Evolutionary conservation across 2,329 filamentous ascomycete genomes (phyloP).

Genomic region (Colletotrichum sp.): DNA sequence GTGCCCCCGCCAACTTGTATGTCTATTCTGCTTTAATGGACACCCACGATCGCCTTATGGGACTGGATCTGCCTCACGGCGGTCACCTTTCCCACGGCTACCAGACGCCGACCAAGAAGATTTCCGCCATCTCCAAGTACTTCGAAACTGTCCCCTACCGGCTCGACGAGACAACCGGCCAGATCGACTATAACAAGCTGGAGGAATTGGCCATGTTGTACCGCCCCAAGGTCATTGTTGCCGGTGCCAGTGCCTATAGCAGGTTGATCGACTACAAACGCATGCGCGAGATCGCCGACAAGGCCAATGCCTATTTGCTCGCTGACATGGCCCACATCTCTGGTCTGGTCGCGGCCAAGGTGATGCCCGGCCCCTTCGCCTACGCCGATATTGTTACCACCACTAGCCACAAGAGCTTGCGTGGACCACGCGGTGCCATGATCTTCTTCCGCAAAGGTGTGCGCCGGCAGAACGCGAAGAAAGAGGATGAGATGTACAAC

Average conservation of each 20-base stretch:
- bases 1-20: constrained; percentile 78
- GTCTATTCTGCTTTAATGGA: constrained; percentile 94
- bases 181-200: constrained; percentile 93
- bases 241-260: constrained; percentile 94
- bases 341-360: constrained; percentile 88
- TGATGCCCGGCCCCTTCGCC: constrained; percentile 87
- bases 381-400: constrained; percentile 96
- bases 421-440: constrained; percentile 93
- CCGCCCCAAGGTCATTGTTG: constrained; percentile 93
- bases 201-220: constrained; percentile 88
- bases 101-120: constrained; percentile 92
- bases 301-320: constrained; percentile 89
- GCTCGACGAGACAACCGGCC: constrained; percentile 85
- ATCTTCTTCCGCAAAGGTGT: constrained; percentile 98
- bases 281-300: constrained; percentile 90
- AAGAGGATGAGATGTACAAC: constrained; percentile 85
- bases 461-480: constrained; percentile 81
- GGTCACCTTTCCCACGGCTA: constrained; percentile 97
- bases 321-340: constrained; percentile 99
- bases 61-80: constrained; percentile 93
- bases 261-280: constrained; percentile 93
- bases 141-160: constrained; percentile 98
- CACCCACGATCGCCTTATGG: constrained; percentile 95
- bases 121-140: constrained; percentile 98
- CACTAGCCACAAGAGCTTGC: constrained; percentile 96